phyloP scores from a whole-genome alignment of 2,329 filamentous ascomycete species.

The Cytospora schulzeri region DNA sequence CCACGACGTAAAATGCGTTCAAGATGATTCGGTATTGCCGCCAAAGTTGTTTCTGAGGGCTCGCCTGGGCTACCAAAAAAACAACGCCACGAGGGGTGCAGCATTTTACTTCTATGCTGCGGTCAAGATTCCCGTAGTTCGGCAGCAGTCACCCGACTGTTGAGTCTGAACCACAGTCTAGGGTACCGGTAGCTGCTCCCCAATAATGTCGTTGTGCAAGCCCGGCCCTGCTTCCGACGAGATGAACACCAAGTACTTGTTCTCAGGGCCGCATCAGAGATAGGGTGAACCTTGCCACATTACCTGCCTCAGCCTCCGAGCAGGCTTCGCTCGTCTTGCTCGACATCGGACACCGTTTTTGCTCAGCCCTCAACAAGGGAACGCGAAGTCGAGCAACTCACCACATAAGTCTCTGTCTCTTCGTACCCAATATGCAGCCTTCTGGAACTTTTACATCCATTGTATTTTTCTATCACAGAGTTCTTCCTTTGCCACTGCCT shows the following conservation, averaged over 20 bases:
- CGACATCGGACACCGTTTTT: neutral
- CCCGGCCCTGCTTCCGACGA: constrained; percentile 26
- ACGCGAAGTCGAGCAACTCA: constrained; percentile 34
- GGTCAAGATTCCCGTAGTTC: neutral
- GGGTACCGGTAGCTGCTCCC: neutral
- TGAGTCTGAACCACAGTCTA: neutral
- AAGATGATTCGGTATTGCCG: constrained; percentile 39
- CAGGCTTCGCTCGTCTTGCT: neutral
- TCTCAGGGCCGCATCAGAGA: constrained; percentile 48
- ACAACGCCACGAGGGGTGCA: neutral
- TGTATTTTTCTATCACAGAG: constrained; percentile 41
- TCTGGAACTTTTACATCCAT: constrained; percentile 43
- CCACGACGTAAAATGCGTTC: constrained; percentile 34
- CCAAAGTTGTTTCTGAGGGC: constrained; percentile 37
- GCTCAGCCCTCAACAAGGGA: neutral
- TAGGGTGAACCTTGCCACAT: constrained; percentile 45
- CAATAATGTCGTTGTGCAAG: neutral
- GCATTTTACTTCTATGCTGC: neutral
- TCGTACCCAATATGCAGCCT: constrained; percentile 49
- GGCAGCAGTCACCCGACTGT: neutral
- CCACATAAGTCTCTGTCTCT: constrained; percentile 48
- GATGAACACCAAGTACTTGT: constrained; percentile 36
- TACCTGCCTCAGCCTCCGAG: neutral
- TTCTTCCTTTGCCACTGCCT: constrained; percentile 41
- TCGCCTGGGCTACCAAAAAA: constrained; percentile 23